Base-by-base conservation (phyloP, 176 grass and related monocot genomes). In the Saccharum spontaneum region DNA sequence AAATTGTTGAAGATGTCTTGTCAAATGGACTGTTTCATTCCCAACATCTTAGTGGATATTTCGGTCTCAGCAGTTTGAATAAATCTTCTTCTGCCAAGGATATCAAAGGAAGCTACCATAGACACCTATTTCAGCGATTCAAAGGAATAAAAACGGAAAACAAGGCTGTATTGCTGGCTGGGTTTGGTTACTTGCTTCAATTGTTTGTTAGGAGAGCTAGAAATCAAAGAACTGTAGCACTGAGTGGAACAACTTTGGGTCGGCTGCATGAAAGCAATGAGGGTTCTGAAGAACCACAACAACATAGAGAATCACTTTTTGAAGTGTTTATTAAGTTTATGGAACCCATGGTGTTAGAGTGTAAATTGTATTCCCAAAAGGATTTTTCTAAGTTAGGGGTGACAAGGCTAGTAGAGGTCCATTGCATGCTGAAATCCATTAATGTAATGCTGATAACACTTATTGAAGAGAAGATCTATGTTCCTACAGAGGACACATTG, bases 381-480 rank as follows among this genome's bases (percentile, higher is more conserved):
- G 79, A 90, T 39, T 86, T 92, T 77, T 92, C 90, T 77, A 67
- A 49, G 80, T 79, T 89, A 64, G 87, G 83, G 83, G 91, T 92
- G 52, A 85, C 86, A 62, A 87, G 75, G 59, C 88, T 99, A 37
- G 81, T 96, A 77, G 90, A 94, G 83, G 83, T 87, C 78, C 93
- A 96, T 87, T 99, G 97, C 87, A 94, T 99, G 86, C 76, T 99
- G 55, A 99, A 99, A 75, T 99, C 94, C 24, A 68, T 99, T 46
- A 99, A 99, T 72, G 86, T 96, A 30, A 91, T 81, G 69, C 57
- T 99, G 65, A 46, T 52, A 73, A 94, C 75, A 79, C 79, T 89
- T 76, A 86, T 89, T 69, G 69, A 91, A 82, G 97, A 96, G 91
- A 96, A 81, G 73, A 92, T 94, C 69, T 99, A 99, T 96, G 69